Evolutionary conservation across 768 basidiomycete genomes (phyloP), one percentile per base, ranked within the genome.

Genomic region (Rhizopogon vesiculosus): DNA sequence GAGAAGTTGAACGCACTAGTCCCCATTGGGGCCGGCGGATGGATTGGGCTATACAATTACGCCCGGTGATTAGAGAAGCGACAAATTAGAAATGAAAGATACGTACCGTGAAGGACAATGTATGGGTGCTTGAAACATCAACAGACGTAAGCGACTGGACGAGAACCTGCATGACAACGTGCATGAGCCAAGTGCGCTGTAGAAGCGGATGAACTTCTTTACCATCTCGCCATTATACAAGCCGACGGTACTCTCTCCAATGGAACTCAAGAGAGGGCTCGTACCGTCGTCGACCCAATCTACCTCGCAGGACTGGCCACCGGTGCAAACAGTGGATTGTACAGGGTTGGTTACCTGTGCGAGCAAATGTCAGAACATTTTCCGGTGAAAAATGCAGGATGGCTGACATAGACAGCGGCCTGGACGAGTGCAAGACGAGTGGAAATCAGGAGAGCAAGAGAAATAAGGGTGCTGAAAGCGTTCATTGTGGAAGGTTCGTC

Each of bases 241-340:
- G 1, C 74, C 84, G 51, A 86, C 76, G 3, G 71, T 69, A 50
- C 79, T 77, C 0, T 78, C 65, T 3, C 86, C 86, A 46, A 89
- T 77, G 35, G 62, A 55, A 6, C 70, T 42, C n/a, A 80, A 59
- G 16, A 81, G 65, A 3, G 89, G 88, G 1, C 54, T 39, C 9
- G 57, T 40, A 16, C 87, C 87, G 58, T 91, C 74, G 53, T 91
- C 88, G 1, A 81, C 56, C 87, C 87, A 91, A 44, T 73, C 55
- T 7, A 89, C 76, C 0, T 64, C 67, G 68, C 84, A 87, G 6
- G 77, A 57, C 58, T 81, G 66, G 10, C 82, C 84, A 25, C 73
- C 88, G 40, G 71, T 70, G 64, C 84, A 88, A 22, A 69, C 71
- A 10, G 77, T 71, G 50, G 71, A 59, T 53, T 64, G 59, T 10